These are phyloP conservation scores for Termitomyces sp. DNA, from an alignment of 768 basidiomycete species.

Conservation along the genomic window DNA sequence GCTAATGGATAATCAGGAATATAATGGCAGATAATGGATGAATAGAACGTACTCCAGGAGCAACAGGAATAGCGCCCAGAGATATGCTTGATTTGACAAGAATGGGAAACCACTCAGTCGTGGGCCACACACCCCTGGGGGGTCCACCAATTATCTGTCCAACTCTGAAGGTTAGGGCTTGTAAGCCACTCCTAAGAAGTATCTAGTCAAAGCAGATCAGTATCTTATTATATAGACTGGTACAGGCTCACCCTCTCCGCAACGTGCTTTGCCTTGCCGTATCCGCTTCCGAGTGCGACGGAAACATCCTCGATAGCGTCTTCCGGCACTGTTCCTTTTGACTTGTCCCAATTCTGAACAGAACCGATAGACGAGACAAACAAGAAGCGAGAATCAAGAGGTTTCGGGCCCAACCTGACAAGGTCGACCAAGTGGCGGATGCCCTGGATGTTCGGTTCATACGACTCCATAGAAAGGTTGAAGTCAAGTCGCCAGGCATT, in stretches of 20 bases:
- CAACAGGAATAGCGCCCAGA: conserved; percentile 23
- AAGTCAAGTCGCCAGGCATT: conserved; percentile 40
- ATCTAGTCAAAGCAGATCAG: conserved; percentile 17
- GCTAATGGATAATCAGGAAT: conserved; percentile 7
- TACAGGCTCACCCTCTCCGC: conserved; percentile 23
- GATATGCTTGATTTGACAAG: conserved; percentile 29
- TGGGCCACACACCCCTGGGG: conserved; percentile 33
- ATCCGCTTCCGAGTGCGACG: conserved; percentile 24
- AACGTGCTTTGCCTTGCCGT: conserved; percentile 30
- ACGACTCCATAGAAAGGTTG: conserved; percentile 31
- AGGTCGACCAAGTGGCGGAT: conserved; percentile 27
- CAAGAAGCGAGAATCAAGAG: conserved; percentile 17
- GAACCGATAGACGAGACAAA: conserved; percentile 30
- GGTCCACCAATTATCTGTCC: conserved; percentile 32
- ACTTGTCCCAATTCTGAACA: conserved; percentile 17
- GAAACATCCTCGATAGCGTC: conserved; percentile 21
- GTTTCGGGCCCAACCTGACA: conserved; percentile 15
- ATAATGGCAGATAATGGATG: neutral
- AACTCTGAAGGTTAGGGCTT: conserved; percentile 26
- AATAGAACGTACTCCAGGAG: conserved; percentile 21
- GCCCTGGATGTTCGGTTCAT: conserved; percentile 30
- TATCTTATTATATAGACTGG: neutral
- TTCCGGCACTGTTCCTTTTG: conserved; percentile 26
- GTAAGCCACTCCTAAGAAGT: conserved; percentile 23
- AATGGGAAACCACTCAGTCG: conserved; percentile 34